Percentiles rank a stretch among this genome's conserved stretches.
These are phyloP conservation scores for Leptoxyphium fumago DNA, from an alignment of 2,329 filamentous ascomycete genomes.

Conservation along the genomic window DNA sequence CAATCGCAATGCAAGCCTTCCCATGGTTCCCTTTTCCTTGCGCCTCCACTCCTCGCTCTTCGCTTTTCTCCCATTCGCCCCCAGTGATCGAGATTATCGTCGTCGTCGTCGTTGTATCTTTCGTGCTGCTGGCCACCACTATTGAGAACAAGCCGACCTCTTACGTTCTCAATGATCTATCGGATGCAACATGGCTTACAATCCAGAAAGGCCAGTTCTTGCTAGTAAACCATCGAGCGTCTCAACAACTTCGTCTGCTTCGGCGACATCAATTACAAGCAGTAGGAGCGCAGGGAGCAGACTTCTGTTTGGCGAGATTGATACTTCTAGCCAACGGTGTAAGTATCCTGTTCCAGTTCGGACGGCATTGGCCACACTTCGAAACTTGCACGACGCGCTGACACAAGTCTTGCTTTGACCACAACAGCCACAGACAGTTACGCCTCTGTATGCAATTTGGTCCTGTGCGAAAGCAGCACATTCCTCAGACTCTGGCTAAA, in stretches of 20 bases:
- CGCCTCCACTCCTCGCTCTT: background rate
- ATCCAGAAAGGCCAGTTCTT: conserved; percentile 4
- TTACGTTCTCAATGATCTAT: too few species aligned
- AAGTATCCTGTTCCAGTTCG: conserved; percentile 4
- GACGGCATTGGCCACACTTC: conserved; percentile 1
- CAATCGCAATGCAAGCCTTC: background rate
- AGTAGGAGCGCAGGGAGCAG: conserved; percentile 23
- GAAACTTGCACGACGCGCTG: background rate
- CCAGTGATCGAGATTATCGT: too few species aligned
- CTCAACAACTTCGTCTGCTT: conserved; percentile 18
- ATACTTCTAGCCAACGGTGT: conserved; percentile 27
- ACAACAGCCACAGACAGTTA: conserved; percentile 28
- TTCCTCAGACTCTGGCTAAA: conserved; percentile 37
- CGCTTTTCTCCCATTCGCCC: background rate
- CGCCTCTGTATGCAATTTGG: conserved; percentile 34
- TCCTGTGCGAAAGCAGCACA: conserved; percentile 32
- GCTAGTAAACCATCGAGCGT: conserved; percentile 20
- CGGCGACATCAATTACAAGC: conserved; percentile 18
- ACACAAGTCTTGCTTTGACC: background rate
- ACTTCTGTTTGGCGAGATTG: conserved; percentile 36
- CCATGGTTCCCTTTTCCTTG: background rate
- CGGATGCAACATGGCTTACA: too few species aligned
- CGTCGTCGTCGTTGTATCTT: too few species aligned
- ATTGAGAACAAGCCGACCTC: too few species aligned
- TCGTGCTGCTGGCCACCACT: too few species aligned